Evolutionary conservation across 2,329 filamentous ascomycete genomes (phyloP).

Genomic region (Hypomyces rosellus): DNA sequence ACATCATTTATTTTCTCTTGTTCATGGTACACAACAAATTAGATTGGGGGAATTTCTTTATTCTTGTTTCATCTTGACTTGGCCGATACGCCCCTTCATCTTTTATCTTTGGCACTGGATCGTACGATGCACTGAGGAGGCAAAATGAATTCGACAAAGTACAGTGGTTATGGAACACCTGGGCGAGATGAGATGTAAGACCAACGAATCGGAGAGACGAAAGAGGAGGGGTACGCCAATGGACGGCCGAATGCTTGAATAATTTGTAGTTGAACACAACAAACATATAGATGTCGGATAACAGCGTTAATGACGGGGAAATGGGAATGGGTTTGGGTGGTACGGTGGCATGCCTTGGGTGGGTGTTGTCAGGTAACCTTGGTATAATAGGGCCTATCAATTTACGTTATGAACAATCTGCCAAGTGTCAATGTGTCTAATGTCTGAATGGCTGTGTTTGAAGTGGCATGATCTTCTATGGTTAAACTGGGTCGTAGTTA

Average conservation of each 20-base stretch:
- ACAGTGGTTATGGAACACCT: background rate
- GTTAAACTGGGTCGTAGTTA: background rate
- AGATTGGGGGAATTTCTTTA: constrained; percentile 25
- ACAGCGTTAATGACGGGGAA: constrained; percentile 13
- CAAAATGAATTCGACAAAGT: background rate
- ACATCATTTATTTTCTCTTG: constrained; percentile 10
- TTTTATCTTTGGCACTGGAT: constrained; percentile 12
- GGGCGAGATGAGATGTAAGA: background rate
- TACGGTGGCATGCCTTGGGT: background rate
- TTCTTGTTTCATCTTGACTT: constrained; percentile 19
- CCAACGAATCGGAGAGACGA: background rate
- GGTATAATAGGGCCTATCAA: constrained; percentile 10
- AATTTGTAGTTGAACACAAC: constrained; percentile 20
- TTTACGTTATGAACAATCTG: constrained; percentile 1
- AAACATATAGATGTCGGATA: constrained; percentile 16
- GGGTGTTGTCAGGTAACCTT: constrained; percentile 9
- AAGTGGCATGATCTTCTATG: background rate
- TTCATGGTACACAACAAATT: constrained; percentile 22
- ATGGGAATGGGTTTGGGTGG: constrained; percentile 6
- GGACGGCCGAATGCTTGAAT: constrained; percentile 19
- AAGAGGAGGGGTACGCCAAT: constrained; percentile 1
- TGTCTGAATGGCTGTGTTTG: background rate
- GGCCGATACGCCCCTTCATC: background rate
- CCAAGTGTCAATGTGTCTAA: too few relatives aligned
- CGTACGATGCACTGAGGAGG: background rate